phyloP scores from a whole-genome alignment of 2,329 filamentous ascomycete species.

The Orbilia ellipsospora region DNA sequence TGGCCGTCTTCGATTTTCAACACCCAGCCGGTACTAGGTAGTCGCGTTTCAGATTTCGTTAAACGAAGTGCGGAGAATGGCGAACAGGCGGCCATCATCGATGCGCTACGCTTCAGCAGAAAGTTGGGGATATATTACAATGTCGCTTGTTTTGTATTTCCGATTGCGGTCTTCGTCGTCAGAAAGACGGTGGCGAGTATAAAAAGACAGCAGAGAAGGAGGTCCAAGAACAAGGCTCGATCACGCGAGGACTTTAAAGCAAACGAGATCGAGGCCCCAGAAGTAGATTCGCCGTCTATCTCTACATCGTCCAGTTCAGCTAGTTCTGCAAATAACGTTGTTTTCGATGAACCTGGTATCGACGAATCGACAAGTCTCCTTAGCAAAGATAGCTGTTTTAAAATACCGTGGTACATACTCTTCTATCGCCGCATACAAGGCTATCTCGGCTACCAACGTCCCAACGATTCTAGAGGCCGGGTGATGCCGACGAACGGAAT shows the following conservation, averaged over 20 bases:
- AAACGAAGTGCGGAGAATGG: conserved; percentile 17
- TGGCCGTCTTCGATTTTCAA: conserved; percentile 51
- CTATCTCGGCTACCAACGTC: conserved; percentile 46
- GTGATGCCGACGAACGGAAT: conserved; percentile 30
- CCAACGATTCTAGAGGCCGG: conserved; percentile 29
- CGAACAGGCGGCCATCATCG: conserved; percentile 27
- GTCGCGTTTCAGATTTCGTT: conserved; percentile 44
- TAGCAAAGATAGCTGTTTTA: conserved; percentile 6
- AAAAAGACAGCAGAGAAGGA: conserved; percentile 11
- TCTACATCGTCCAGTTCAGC: conserved; percentile 28
- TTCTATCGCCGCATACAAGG: conserved; percentile 48
- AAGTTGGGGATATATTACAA: conserved; percentile 41
- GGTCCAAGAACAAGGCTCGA: not conserved
- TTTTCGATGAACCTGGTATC: conserved; percentile 11
- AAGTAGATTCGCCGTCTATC: not conserved
- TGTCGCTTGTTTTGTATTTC: conserved; percentile 34
- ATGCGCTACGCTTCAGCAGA: conserved; percentile 34
- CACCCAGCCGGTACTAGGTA: conserved; percentile 31
- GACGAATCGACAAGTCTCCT: conserved; percentile 44
- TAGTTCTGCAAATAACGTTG: conserved; percentile 7
- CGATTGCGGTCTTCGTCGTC: conserved; percentile 32
- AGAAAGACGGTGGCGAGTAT: conserved; percentile 22
- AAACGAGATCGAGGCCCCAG: conserved; percentile 5
- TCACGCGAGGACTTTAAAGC: not conserved
- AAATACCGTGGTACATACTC: conserved; percentile 32